A percentile compares a stretch with the other conserved stretches of the same genome.
These are phyloP conservation scores for Umbilicus rupestris DNA, from an alignment of 164 flowering plant genomes.

Conservation along the genomic window DNA sequence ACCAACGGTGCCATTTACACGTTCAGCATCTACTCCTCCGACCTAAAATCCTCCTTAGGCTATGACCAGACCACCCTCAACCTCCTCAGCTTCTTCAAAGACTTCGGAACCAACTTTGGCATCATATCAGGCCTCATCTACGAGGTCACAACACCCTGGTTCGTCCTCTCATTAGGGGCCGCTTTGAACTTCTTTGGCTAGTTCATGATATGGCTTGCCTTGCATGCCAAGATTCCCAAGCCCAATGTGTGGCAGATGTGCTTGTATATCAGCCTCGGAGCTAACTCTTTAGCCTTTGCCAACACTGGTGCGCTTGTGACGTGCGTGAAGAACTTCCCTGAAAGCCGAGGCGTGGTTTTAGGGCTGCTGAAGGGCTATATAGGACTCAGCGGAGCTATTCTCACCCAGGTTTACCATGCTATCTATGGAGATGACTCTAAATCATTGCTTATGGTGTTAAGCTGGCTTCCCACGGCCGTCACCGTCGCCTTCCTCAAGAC, in stretches of 20 bases:
- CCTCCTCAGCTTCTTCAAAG: constrained; percentile 33
- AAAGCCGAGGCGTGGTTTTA: constrained; percentile 33
- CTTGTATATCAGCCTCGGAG: constrained; percentile 34
- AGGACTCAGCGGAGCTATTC: constrained; percentile 43
- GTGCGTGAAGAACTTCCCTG: constrained; percentile 45
- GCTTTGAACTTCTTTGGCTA: constrained; percentile 32
- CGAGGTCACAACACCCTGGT: constrained; percentile 42
- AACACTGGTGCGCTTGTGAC: constrained; percentile 39
- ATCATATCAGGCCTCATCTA: constrained; percentile 31
- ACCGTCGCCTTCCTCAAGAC: constrained; percentile 21
- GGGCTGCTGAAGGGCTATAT: constrained; percentile 45
- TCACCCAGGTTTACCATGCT: constrained; percentile 32
- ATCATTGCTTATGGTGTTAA: constrained; percentile 20
- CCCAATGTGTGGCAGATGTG: constrained; percentile 45
- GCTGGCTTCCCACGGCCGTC: constrained; percentile 29
- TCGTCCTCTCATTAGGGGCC: constrained; percentile 34
- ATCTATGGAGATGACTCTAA: constrained; percentile 20
- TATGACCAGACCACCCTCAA: constrained; percentile 38
- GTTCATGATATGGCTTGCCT: constrained; percentile 44
- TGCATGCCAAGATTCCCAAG: constrained; percentile 18
- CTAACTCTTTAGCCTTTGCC: constrained; percentile 39
- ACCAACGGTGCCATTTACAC: constrained; percentile 33
- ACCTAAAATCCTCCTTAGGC: constrained; percentile 23
- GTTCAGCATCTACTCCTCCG: constrained; percentile 30
- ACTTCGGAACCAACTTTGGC: constrained; percentile 32